Evolutionary conservation across 176 grass and related monocot species (phyloP).

Genomic region (Oryza nivara): DNA sequence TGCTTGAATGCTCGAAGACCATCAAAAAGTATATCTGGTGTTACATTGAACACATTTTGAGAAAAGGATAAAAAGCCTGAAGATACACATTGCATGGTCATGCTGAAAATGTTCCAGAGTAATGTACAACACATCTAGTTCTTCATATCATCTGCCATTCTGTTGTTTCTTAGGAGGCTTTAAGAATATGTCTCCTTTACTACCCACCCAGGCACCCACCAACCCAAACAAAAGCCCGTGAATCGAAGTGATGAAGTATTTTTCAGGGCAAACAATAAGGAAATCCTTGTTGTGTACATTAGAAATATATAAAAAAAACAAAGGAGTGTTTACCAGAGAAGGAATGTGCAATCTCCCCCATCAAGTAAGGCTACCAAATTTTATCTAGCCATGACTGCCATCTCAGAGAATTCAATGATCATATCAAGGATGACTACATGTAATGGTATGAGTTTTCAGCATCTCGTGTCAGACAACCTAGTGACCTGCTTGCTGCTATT

Average conservation of each 20-base stretch:
- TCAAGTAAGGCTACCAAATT: not conserved
- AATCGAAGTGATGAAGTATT: not conserved
- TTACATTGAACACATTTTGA: slow-evolving; percentile 32
- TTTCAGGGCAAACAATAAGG: not conserved
- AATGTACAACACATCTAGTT: not conserved
- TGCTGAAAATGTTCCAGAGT: slow-evolving; percentile 21
- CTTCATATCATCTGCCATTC: not conserved
- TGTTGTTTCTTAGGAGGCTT: not conserved
- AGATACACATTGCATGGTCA: not conserved
- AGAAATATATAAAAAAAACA: not conserved
- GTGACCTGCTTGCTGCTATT: not conserved
- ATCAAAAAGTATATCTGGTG: slow-evolving; percentile 92
- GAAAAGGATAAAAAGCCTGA: slow-evolving; percentile 22
- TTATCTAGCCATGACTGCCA: not conserved
- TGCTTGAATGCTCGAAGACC: slow-evolving; percentile 89
- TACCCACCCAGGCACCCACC: not conserved
- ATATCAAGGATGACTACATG: not conserved
- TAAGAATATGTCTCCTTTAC: not conserved
- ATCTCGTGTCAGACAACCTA: not conserved
- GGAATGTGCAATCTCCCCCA: not conserved
- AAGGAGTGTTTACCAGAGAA: not conserved
- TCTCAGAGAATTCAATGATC: not conserved
- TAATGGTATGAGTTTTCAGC: not conserved
- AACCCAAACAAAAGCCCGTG: slow-evolving; percentile 4
- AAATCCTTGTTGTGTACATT: not conserved